These are phyloP conservation scores for Quercus phellos DNA, from an alignment of 331 rosid species.

Conservation along the genomic window DNA sequence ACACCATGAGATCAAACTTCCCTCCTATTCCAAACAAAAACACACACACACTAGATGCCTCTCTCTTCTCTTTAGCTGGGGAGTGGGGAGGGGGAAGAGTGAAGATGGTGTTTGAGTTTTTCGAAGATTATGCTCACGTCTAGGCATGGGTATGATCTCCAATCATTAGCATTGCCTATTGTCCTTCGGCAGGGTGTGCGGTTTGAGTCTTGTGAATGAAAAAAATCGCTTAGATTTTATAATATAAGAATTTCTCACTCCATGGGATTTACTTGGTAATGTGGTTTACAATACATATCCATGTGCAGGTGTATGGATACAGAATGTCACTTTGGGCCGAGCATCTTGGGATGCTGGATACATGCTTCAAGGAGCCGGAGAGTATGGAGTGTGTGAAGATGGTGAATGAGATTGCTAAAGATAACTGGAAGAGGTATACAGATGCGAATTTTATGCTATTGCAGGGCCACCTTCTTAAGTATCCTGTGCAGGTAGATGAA, in stretches of 20 bases:
- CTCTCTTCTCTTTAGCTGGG: no score
- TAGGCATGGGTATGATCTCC: not conserved
- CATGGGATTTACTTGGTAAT: not conserved
- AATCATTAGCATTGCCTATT: not conserved
- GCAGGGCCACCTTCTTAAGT: constrained; percentile 78
- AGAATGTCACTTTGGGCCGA: constrained; percentile 89
- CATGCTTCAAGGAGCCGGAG: constrained; percentile 54
- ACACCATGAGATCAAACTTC: no score
- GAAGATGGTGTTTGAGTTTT: no score
- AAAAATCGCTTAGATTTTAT: no score
- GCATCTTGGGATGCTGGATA: constrained; percentile 58
- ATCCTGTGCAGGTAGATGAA: constrained; percentile 55
- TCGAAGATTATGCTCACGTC: not conserved
- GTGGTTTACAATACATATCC: not conserved
- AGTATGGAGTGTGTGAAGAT: constrained; percentile 61
- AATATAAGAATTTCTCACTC: not conserved
- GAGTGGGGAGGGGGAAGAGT: no score
- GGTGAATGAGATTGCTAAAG: constrained; percentile 59
- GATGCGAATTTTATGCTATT: constrained; percentile 36
- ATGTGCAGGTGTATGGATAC: constrained; percentile 78
- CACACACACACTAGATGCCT: not conserved
- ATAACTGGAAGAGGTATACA: constrained; percentile 55
- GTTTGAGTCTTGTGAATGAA: no score
- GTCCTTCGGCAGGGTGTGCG: not conserved
- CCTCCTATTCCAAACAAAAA: not conserved